These are phyloP conservation scores for Favolaschia claudopus DNA, from an alignment of 768 basidiomycete species.

Conservation along the genomic window DNA sequence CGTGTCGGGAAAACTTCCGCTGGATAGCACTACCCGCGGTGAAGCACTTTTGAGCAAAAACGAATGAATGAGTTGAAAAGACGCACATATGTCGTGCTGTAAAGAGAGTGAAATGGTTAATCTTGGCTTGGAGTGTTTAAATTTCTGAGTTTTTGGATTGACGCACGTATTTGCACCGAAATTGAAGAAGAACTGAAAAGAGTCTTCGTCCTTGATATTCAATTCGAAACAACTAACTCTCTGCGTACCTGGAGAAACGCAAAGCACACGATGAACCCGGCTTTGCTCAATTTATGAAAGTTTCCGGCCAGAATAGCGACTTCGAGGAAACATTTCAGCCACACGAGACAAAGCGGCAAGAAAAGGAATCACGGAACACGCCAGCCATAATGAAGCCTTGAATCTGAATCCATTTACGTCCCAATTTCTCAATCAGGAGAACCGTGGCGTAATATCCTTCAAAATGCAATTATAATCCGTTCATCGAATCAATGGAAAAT, in stretches of 20 bases:
- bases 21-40: constrained; percentile 74
- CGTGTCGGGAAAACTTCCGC: constrained; percentile 84
- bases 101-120: no score
- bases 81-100: constrained; percentile 60
- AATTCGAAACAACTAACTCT: no score
- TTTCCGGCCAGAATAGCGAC: constrained; percentile 46
- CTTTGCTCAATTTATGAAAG: constrained; percentile 49
- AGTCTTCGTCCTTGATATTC: no score
- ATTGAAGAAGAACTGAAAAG: constrained; percentile 75
- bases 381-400: constrained; percentile 76
- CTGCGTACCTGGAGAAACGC: constrained; percentile 56
- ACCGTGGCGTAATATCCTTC: constrained; percentile 75
- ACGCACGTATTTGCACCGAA: constrained; percentile 76
- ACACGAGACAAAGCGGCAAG: background rate
- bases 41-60: no score
- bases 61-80: background rate
- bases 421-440: constrained; percentile 73
- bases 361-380: constrained; percentile 57
- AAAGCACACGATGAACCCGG: constrained; percentile 60
- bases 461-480: background rate
- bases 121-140: background rate
- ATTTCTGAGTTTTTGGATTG: background rate
- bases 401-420: constrained; percentile 78
- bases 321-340: background rate
- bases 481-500: background rate